Evolutionary conservation across 2,329 filamentous ascomycete genomes (phyloP).

Genomic region (Fusarium denticulatum): DNA sequence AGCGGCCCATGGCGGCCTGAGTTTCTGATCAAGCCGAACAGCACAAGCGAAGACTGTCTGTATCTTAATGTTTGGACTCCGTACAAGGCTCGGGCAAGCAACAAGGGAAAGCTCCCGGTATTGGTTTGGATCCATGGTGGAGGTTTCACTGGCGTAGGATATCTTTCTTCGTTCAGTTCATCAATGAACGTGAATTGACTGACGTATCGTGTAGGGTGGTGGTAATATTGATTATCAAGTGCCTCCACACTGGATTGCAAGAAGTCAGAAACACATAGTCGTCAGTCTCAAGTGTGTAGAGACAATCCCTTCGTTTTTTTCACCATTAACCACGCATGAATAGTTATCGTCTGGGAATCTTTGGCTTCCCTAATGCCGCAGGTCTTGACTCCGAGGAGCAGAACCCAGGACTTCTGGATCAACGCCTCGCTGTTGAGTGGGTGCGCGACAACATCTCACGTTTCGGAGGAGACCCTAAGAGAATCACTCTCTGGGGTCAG

Average conservation of each 20-base stretch:
- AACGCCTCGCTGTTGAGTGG: conserved; percentile 9
- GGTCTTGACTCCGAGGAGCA: neutral
- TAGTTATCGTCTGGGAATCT: conserved; percentile 3
- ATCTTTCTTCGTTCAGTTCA: neutral
- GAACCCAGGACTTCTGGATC: conserved; percentile 1
- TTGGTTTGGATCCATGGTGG: conserved; percentile 10
- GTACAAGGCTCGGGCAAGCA: neutral
- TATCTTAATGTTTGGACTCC: conserved; percentile 5
- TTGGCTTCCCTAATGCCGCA: conserved; percentile 1
- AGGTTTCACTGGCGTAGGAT: neutral
- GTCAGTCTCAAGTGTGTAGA: neutral
- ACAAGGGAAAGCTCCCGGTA: neutral
- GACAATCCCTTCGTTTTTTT: too few species aligned
- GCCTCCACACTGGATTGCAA: neutral
- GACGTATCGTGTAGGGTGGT: neutral
- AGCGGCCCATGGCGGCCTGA: neutral
- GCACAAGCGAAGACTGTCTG: conserved; percentile 4
- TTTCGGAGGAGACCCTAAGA: neutral
- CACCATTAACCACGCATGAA: too few species aligned
- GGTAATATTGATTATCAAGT: conserved; percentile 7
- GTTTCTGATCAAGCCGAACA: conserved; percentile 11
- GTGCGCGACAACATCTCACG: neutral
- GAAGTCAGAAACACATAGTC: conserved; percentile 10
- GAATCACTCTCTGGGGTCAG: conserved; percentile 4
- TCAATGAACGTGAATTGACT: neutral